A percentile compares a stretch with the other conserved stretches of the same genome.
Conservation (phyloP, 768 basidiomycete species). For the Lactifluus piperatus region DNA sequence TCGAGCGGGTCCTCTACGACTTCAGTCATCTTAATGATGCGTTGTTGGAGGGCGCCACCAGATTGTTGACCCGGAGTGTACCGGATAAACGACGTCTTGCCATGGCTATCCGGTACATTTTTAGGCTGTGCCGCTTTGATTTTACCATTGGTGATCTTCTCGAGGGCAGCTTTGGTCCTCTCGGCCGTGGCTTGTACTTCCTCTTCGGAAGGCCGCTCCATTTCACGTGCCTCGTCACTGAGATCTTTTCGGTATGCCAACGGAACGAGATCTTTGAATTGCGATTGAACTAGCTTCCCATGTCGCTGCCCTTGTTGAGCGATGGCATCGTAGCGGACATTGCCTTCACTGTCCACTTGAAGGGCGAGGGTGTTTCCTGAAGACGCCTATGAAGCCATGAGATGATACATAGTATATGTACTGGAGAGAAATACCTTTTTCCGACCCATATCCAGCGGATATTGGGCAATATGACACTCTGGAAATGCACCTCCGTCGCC, state of each 20-base stretch:
- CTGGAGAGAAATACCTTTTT: conserved; percentile 62
- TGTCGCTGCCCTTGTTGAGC: conserved; percentile 89
- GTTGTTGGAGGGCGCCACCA: conserved; percentile 70
- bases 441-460: conserved; percentile 89
- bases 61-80: conserved; percentile 93
- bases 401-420: not conserved
- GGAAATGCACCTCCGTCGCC: conserved; percentile 85
- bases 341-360: conserved; percentile 94
- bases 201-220: conserved; percentile 94
- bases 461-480: conserved; percentile 96
- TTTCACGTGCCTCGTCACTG: conserved; percentile 54
- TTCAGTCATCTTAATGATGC: conserved; percentile 99
- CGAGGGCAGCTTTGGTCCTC: conserved; percentile 82
- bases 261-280: conserved; percentile 97
- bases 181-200: conserved; percentile 89
- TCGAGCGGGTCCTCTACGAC: conserved; percentile 97
- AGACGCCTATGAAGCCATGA: conserved; percentile 46
- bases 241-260: conserved; percentile 84
- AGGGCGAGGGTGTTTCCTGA: conserved; percentile 93
- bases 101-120: conserved; percentile 78
- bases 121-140: conserved; percentile 99
- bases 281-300: conserved; percentile 83
- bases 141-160: conserved; percentile 89
- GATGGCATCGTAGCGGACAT: conserved; percentile 95
- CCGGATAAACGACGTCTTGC: conserved; percentile 84